These are phyloP conservation scores for Suillus bovinus DNA, from an alignment of 768 basidiomycete species.

Conservation along the genomic window DNA sequence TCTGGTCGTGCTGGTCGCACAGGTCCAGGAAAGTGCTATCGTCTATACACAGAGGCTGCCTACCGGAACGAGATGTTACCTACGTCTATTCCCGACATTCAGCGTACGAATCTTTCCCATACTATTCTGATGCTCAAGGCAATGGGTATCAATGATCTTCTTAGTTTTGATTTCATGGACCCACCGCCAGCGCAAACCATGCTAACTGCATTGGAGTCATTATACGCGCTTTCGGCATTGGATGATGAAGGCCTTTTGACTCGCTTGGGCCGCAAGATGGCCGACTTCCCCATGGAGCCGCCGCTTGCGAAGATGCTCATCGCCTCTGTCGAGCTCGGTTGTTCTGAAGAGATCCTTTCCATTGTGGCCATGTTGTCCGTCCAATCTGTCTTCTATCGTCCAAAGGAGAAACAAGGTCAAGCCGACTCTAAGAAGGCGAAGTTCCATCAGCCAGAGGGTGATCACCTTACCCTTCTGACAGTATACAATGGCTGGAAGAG, in stretches of 20 bases:
- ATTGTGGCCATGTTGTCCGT: constrained; percentile 98
- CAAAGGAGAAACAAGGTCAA: constrained; percentile 99
- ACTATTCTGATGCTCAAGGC: constrained; percentile 97
- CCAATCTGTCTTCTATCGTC: constrained; percentile 95
- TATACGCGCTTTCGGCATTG: constrained; percentile 93
- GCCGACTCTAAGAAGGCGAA: constrained; percentile 99
- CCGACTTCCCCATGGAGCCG: constrained; percentile 99
- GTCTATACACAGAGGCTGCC: constrained; percentile 96
- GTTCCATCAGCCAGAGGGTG: constrained; percentile 98
- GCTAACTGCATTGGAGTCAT: constrained; percentile 91
- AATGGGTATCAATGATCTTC: constrained; percentile 97
- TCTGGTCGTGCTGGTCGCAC: constrained; percentile 97
- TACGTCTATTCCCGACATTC: constrained; percentile 96
- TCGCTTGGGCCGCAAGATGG: constrained; percentile 96
- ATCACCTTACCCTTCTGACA: constrained; percentile 86
- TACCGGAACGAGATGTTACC: constrained; percentile 99
- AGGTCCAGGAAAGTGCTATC: constrained; percentile 97
- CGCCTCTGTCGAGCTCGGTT: constrained; percentile 94
- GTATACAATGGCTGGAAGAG: constrained; percentile 99
- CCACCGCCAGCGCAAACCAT: constrained; percentile 96
- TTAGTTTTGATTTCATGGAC: constrained; percentile 99
- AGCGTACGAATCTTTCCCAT: constrained; percentile 87
- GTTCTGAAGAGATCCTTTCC: constrained; percentile 96
- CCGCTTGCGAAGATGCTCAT: constrained; percentile 97
- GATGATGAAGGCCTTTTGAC: constrained; percentile 97